These are phyloP conservation scores for Kwoniella dejecticola DNA, from an alignment of 768 basidiomycete genomes.

Conservation along the genomic window DNA sequence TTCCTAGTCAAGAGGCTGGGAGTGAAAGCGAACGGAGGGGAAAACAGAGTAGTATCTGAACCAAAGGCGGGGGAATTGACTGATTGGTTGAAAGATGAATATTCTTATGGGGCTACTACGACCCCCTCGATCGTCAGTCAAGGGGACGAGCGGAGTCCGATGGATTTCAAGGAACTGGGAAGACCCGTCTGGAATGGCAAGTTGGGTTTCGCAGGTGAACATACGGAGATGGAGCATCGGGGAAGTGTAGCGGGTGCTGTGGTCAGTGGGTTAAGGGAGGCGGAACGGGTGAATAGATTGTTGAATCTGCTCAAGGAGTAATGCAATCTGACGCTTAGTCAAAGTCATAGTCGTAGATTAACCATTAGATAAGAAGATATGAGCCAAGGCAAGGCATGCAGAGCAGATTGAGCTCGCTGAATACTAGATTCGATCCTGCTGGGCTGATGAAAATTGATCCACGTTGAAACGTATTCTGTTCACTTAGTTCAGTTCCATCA, in stretches of 20 bases:
- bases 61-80: slow-evolving; percentile 46
- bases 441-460: no score
- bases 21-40: slow-evolving; percentile 2
- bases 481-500: no score
- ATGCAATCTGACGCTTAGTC: not conserved
- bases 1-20: slow-evolving; percentile 41
- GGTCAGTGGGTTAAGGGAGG: slow-evolving; percentile 57
- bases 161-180: slow-evolving; percentile 56
- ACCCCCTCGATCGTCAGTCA: slow-evolving; percentile 48
- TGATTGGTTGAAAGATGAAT: slow-evolving; percentile 54
- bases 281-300: slow-evolving; percentile 47
- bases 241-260: slow-evolving; percentile 57
- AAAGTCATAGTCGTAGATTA: not conserved
- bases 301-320: slow-evolving; percentile 30
- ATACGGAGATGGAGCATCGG: slow-evolving; percentile 57
- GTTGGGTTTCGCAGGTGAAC: slow-evolving; percentile 58
- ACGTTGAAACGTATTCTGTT: no score
- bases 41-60: not conserved
- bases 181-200: slow-evolving; percentile 53
- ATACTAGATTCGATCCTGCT: no score
- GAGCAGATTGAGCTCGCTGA: no score
- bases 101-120: slow-evolving; percentile 55
- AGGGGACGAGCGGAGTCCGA: slow-evolving; percentile 44
- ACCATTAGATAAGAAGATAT: not conserved
- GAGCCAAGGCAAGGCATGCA: no score